These are phyloP conservation scores for Taiozyma sp. DNA, from an alignment of 1,139 yeast genomes.

Conservation along the genomic window DNA sequence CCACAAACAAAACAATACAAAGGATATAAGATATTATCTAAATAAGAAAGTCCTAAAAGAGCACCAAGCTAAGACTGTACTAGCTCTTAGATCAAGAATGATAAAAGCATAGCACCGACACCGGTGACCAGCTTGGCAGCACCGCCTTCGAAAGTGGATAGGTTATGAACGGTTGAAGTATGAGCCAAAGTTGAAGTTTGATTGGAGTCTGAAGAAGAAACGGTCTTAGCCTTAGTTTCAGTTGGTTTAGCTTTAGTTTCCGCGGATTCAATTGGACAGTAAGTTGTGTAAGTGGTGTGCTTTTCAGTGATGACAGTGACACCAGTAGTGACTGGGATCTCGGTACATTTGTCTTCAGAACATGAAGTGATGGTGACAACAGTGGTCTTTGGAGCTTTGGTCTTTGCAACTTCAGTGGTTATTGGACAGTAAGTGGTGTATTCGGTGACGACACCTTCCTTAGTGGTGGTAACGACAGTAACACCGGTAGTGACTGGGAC, in stretches of 20 bases:
- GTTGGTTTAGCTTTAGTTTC: slow-evolving; percentile 2
- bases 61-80: background rate
- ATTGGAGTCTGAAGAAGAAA: slow-evolving; percentile 2
- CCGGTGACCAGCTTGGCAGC: background rate
- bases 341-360: slow-evolving; percentile 7
- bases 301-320: slow-evolving; percentile 30
- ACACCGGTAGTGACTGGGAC: slow-evolving; percentile 10
- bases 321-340: slow-evolving; percentile 12
- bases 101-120: background rate
- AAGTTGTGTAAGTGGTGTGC: slow-evolving; percentile 9
- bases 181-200: background rate
- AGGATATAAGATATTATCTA: no score
- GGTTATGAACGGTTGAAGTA: slow-evolving; percentile 1
- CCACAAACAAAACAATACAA: no score
- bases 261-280: slow-evolving; percentile 9
- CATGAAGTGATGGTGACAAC: slow-evolving; percentile 13
- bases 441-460: slow-evolving; percentile 8
- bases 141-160: background rate
- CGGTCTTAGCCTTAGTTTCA: background rate
- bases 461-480: slow-evolving; percentile 36
- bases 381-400: slow-evolving; percentile 3
- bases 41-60: no score
- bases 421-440: slow-evolving; percentile 12
- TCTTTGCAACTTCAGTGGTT: slow-evolving; percentile 5
- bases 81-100: background rate